These are phyloP conservation scores for Pichia pseudocactophila DNA, from an alignment of 805 yeast species.

Conservation along the genomic window DNA sequence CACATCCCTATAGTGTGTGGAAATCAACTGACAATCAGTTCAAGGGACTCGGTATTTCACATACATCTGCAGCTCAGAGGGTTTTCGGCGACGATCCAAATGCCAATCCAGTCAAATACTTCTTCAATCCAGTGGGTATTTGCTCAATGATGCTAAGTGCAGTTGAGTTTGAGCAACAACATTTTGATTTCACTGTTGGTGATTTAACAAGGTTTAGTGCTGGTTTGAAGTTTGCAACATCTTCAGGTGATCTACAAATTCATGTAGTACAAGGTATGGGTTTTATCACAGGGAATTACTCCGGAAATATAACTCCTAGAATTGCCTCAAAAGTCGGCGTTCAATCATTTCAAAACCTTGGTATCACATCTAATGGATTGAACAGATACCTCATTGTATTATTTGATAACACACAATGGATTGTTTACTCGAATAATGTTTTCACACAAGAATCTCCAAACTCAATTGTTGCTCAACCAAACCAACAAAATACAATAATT, in stretches of 20 bases:
- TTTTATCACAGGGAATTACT: conserved; percentile 54
- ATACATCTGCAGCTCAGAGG: conserved; percentile 46
- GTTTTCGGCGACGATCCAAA: conserved; percentile 63
- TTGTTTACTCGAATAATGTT: conserved; percentile 37
- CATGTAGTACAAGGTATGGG: conserved; percentile 81
- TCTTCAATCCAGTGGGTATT: conserved; percentile 61
- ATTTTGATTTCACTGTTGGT: conserved; percentile 22
- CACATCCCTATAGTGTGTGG: conserved; percentile 79
- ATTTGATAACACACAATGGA: conserved; percentile 53
- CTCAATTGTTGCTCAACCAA: conserved; percentile 28
- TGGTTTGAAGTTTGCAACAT: conserved; percentile 26
- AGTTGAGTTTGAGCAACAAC: conserved; percentile 28
- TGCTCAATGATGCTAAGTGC: conserved; percentile 50
- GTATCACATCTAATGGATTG: conserved; percentile 32
- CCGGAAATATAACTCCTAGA: conserved; percentile 44
- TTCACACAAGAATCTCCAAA: conserved; percentile 20
- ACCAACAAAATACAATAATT: conserved; percentile 32
- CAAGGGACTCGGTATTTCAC: conserved; percentile 60
- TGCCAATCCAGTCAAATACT: conserved; percentile 36
- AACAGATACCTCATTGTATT: conserved; percentile 48
- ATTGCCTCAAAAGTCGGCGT: conserved; percentile 61
- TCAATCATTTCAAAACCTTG: conserved; percentile 35
- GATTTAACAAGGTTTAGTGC: conserved; percentile 26
- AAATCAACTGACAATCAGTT: conserved; percentile 32
- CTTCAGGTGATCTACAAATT: conserved; percentile 26